A percentile compares a stretch with the other conserved stretches of the same genome.
Conservation (phyloP, 345 rosid species). For the Citrus glauca region DNA sequence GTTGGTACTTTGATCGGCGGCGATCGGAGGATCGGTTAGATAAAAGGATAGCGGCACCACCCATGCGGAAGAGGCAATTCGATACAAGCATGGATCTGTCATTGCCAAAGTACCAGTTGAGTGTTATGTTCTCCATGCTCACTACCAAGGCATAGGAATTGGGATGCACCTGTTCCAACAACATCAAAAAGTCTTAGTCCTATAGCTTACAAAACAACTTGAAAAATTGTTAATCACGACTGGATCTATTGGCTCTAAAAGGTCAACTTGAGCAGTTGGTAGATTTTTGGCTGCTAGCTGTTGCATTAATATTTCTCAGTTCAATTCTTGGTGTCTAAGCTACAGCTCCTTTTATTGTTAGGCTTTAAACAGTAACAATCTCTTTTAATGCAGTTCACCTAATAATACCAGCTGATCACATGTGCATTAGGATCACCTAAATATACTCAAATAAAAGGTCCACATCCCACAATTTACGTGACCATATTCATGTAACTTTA, state of each 20-base stretch:
- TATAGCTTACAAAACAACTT: too few relatives aligned
- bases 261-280: not conserved
- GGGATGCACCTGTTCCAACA: constrained; percentile 54
- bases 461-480: not conserved
- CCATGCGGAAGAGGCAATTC: constrained; percentile 92
- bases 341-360: not conserved
- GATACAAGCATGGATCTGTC: constrained; percentile 92
- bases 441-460: not conserved
- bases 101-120: constrained; percentile 88
- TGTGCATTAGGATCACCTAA: not conserved
- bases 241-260: not conserved
- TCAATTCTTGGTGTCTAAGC: not conserved
- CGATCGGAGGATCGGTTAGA: constrained; percentile 70
- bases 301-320: not conserved
- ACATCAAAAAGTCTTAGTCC: not conserved
- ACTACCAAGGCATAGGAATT: constrained; percentile 87
- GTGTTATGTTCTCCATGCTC: constrained; percentile 89
- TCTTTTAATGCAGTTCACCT: constrained; percentile 1
- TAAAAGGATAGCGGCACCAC: constrained; percentile 91
- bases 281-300: not conserved
- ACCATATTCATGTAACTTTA: not conserved
- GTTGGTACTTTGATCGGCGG: constrained; percentile 80
- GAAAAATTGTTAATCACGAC: not conserved
- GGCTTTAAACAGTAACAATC: too few relatives aligned
- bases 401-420: not conserved